A percentile compares a stretch with the other conserved stretches of the same genome.
phyloP scores from a whole-genome alignment of 805 yeast species.

The Lipomyces spencermartinsiae region DNA sequence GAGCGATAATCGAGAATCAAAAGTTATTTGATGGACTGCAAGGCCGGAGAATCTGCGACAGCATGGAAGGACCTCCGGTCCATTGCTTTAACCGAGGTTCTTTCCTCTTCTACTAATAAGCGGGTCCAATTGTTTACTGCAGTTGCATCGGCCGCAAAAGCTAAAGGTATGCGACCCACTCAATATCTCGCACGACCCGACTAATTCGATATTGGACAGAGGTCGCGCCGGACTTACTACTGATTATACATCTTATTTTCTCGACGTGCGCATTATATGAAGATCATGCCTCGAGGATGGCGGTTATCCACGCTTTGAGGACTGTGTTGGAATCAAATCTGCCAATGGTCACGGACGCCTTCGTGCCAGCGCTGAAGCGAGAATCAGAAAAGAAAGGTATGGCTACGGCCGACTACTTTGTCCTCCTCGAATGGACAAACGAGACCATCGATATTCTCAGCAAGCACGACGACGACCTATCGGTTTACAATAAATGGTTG shows the following conservation, averaged over 20 bases:
- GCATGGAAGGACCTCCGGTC: slow-evolving; percentile 33
- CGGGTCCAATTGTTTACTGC: slow-evolving; percentile 28
- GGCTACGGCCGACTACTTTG: slow-evolving; percentile 37
- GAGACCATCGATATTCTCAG: slow-evolving; percentile 9
- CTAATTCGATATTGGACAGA: slow-evolving; percentile 11
- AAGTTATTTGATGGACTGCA: slow-evolving; percentile 17
- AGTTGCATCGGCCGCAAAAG: slow-evolving; percentile 26
- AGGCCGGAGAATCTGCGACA: slow-evolving; percentile 17
- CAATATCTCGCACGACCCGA: neutral
- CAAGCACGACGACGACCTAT: neutral
- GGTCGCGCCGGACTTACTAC: slow-evolving; percentile 20
- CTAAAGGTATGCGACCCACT: slow-evolving; percentile 18
- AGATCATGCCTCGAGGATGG: slow-evolving; percentile 36
- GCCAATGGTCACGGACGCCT: slow-evolving; percentile 2
- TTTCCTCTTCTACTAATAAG: slow-evolving; percentile 35
- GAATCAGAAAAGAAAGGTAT: slow-evolving; percentile 31
- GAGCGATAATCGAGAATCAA: neutral
- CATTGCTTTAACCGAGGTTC: slow-evolving; percentile 26
- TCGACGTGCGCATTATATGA: slow-evolving; percentile 36
- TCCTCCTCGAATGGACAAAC: slow-evolving; percentile 39
- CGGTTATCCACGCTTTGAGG: slow-evolving; percentile 25
- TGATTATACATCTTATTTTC: slow-evolving; percentile 30
- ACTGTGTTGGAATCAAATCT: slow-evolving; percentile 17
- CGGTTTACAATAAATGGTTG: slow-evolving; percentile 14
- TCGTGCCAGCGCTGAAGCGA: slow-evolving; percentile 26